These are phyloP conservation scores for Fusarium sp. DNA, from an alignment of 2,329 filamentous ascomycete genomes.

Conservation along the genomic window DNA sequence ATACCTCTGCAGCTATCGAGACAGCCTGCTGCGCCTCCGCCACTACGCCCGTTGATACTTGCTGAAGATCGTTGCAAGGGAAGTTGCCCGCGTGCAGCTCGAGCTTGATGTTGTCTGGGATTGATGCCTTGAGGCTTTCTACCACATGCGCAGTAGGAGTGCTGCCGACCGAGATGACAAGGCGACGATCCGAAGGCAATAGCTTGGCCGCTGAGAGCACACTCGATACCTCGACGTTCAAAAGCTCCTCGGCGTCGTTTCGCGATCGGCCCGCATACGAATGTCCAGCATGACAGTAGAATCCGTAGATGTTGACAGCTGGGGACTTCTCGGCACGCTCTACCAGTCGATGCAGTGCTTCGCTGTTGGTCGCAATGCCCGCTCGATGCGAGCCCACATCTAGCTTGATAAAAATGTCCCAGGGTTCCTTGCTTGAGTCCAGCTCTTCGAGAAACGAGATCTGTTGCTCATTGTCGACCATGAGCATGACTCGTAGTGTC, in stretches of 20 bases:
- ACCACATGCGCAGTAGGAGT: conserved; percentile 58
- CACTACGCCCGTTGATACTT: conserved; percentile 56
- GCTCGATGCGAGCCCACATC: conserved; percentile 57
- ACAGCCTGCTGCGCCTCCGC: conserved; percentile 50
- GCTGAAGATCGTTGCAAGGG: conserved; percentile 58
- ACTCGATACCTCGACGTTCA: conserved; percentile 52
- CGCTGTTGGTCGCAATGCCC: conserved; percentile 50
- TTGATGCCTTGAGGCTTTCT: conserved; percentile 49
- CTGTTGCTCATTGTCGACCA: conserved; percentile 57
- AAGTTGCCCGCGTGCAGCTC: conserved; percentile 59
- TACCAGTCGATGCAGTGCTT: conserved; percentile 49
- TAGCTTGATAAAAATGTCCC: conserved; percentile 57
- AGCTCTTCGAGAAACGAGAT: conserved; percentile 51
- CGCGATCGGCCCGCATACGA: conserved; percentile 54
- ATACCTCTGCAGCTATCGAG: conserved; percentile 55
- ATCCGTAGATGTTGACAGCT: conserved; percentile 53
- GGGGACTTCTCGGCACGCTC: conserved; percentile 49
- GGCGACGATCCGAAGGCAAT: conserved; percentile 43
- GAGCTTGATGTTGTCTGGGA: conserved; percentile 53
- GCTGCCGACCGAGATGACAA: conserved; percentile 55
- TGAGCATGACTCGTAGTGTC: conserved; percentile 54
- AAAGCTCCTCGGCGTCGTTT: conserved; percentile 51
- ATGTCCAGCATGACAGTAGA: conserved; percentile 58
- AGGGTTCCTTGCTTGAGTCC: conserved; percentile 37
- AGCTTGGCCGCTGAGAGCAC: conserved; percentile 53